Conservation (phyloP, 768 basidiomycete species). For the Hypsizygus marmoreus region DNA sequence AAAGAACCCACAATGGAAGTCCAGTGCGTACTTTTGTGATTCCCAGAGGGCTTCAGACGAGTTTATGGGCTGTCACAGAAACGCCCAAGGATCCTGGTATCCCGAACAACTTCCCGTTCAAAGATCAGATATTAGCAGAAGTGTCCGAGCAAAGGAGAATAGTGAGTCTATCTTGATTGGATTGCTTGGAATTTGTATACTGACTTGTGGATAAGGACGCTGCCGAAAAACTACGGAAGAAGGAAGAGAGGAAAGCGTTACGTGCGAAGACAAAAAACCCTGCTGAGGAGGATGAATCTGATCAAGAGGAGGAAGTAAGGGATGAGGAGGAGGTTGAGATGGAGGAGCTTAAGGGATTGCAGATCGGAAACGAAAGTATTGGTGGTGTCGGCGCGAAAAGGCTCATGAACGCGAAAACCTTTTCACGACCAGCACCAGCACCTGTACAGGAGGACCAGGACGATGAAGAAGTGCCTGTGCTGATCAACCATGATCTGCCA, state of each 20-base stretch:
- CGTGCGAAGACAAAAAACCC: conserved; percentile 18
- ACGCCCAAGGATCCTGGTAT: conserved; percentile 90
- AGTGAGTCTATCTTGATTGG: conserved; percentile 41
- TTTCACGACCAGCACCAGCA: conserved; percentile 28
- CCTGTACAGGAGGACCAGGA: conserved; percentile 34
- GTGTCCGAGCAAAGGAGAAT: conserved; percentile 77
- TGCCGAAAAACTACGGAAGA: conserved; percentile 73
- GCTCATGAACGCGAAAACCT: conserved; percentile 35
- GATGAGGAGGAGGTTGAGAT: conserved; percentile 31
- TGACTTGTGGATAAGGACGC: conserved; percentile 49
- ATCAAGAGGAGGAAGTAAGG: conserved; percentile 24
- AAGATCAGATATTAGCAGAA: conserved; percentile 92
- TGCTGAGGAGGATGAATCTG: not conserved
- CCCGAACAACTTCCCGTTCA: conserved; percentile 91
- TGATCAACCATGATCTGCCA: conserved; percentile 65
- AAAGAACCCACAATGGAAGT: conserved; percentile 86
- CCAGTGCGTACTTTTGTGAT: conserved; percentile 54
- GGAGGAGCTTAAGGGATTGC: conserved; percentile 36
- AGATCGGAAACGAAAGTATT: conserved; percentile 51
- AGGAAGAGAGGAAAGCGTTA: conserved; percentile 61
- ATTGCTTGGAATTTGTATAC: not conserved
- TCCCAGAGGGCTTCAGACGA: not conserved
- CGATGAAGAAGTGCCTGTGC: conserved; percentile 56
- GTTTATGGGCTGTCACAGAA: conserved; percentile 41
- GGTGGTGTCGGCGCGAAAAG: conserved; percentile 46